These are phyloP conservation scores for Strobilomyces confusus DNA, from an alignment of 768 basidiomycete genomes.

Conservation along the genomic window DNA sequence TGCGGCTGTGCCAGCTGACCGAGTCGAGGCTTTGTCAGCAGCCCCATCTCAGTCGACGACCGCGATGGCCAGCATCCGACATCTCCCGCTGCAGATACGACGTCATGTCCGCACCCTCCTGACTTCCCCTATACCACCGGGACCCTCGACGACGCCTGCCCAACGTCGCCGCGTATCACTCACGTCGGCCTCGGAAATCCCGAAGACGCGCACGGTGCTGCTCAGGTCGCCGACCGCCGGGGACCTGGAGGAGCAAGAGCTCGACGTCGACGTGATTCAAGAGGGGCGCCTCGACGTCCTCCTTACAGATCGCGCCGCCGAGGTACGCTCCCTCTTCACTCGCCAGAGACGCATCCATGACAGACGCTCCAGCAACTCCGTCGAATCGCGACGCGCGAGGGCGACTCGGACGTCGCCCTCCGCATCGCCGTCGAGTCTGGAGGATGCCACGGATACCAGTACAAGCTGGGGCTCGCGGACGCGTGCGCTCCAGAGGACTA, in stretches of 20 bases:
- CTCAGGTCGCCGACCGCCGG: constrained; percentile 48
- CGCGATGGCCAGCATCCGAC: neutral
- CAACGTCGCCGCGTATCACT: neutral
- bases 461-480: constrained; percentile 81
- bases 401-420: constrained; percentile 62
- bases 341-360: no score
- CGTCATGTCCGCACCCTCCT: neutral
- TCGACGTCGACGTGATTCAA: constrained; percentile 58
- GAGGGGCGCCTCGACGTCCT: constrained; percentile 29
- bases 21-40: constrained; percentile 5
- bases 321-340: no score
- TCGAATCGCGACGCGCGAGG: constrained; percentile 56
- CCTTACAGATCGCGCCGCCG: no score
- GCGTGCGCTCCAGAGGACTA: constrained; percentile 72
- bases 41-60: neutral
- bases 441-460: constrained; percentile 97
- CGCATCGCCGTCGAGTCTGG: constrained; percentile 88
- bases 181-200: constrained; percentile 29
- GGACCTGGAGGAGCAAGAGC: constrained; percentile 56
- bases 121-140: neutral
- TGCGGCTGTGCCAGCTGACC: neutral
- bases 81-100: neutral
- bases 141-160: no score
- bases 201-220: constrained; percentile 45
- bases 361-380: constrained; percentile 66